These are phyloP conservation scores for Alternaria tenuissima DNA, from an alignment of 2,329 filamentous ascomycete species.

Conservation along the genomic window DNA sequence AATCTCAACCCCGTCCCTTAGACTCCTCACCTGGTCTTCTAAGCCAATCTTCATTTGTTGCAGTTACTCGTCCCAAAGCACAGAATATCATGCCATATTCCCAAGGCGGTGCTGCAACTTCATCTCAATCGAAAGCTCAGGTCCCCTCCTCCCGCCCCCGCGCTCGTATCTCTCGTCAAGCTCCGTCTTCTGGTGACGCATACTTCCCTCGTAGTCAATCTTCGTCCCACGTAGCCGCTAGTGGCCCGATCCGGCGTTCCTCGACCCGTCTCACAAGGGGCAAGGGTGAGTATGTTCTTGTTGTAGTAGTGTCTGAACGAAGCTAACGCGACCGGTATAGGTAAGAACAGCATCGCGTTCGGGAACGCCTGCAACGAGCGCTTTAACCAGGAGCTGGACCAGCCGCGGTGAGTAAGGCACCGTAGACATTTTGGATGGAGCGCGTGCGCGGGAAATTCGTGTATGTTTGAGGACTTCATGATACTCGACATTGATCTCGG, in stretches of 20 bases:
- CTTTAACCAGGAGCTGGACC: constrained; percentile 16
- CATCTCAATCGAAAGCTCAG: not conserved
- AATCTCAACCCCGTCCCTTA: not conserved
- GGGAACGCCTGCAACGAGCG: constrained; percentile 11
- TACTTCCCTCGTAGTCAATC: constrained; percentile 6
- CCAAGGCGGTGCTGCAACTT: not conserved
- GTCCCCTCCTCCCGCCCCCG: not conserved
- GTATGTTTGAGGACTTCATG: not conserved
- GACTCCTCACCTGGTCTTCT: not conserved
- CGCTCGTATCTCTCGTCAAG: not conserved
- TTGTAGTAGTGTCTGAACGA: not conserved
- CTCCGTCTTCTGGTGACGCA: not conserved
- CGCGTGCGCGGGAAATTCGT: not conserved
- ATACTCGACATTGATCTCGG: not conserved
- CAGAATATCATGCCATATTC: not conserved
- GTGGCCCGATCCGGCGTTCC: not conserved
- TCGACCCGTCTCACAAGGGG: constrained; percentile 15
- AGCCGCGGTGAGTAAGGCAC: not conserved
- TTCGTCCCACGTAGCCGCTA: not conserved
- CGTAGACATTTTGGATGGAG: not conserved
- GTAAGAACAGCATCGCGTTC: constrained; percentile 11
- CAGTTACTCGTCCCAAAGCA: not conserved
- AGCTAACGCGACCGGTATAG: constrained; percentile 5
- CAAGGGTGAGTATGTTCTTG: constrained; percentile 7
- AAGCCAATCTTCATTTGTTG: not conserved